Evolutionary conservation across 495 filamentous ascomycete species (phyloP), one percentile per base, ranked within the genome.

Genomic region (Hypomontagnella submonticulosa): DNA sequence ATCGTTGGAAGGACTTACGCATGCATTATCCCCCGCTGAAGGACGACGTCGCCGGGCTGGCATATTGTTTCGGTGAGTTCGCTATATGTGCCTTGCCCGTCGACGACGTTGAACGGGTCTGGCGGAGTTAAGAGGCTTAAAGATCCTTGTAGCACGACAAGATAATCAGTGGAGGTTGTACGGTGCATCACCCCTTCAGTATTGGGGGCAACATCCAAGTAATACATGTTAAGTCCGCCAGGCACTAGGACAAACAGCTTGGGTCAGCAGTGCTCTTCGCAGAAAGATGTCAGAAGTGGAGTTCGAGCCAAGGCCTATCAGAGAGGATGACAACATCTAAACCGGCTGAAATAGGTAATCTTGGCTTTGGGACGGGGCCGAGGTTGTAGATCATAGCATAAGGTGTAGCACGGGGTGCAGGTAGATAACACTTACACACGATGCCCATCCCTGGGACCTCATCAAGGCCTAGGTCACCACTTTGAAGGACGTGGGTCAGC

Each of bases 21-120:
- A 44, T 74, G 64, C 64, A 73, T 71, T 11, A 68, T 70, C 11
- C 70, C 67, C 8, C 72, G 61, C 58, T 75, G 65, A 30, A 69
- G 56, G 8, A 71, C 67, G 11, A 69, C 46, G n/a, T 73, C 70
- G 4, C 70, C 67, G 4, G 64, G 61, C 13, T 63, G 52, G 36
- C 62, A 67, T 5, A 61, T 34, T 1, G 71, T 70, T 41, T 73
- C 69, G 34, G 52, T 38, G 33, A 62, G 57, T 52, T 66, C 53
- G 36, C 59, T 55, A 54, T 73, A 75, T 8, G 61, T 62, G 6
- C 52, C 53, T 47, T 60, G 55, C 54, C 67, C 36, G 34, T 58
- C 51, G 41, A 60, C 33, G 1, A 55, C 36, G n/a, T 69, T 23
- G 44, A 72, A 70, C 10, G 68, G 32, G 16, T 23, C n/a, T 10